These are phyloP conservation scores for Nymphaea thermarum DNA, from an alignment of 164 flowering plant genomes.

Conservation along the genomic window DNA sequence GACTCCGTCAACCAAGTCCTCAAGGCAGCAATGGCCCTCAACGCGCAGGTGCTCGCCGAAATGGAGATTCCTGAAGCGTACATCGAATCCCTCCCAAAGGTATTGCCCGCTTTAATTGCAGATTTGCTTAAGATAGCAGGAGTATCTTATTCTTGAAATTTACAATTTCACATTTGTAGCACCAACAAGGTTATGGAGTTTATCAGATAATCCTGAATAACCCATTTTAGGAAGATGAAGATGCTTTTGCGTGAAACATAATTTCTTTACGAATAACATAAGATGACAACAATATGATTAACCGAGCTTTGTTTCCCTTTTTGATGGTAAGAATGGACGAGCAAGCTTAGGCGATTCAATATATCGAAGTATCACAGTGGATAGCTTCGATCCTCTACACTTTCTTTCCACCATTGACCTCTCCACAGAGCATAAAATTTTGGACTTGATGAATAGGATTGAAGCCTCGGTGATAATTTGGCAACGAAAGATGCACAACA, in stretches of 20 bases:
- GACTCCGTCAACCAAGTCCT: slow-evolving; percentile 81
- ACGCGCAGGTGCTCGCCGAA: slow-evolving; percentile 75
- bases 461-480: slow-evolving; percentile 87
- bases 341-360: slow-evolving; percentile 72
- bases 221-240: too few species aligned
- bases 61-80: slow-evolving; percentile 83
- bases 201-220: too few species aligned
- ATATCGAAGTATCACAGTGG: slow-evolving; percentile 70
- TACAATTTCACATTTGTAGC: too few species aligned
- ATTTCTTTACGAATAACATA: too few species aligned
- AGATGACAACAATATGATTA: background rate
- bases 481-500: slow-evolving; percentile 70
- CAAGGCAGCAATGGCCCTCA: slow-evolving; percentile 94
- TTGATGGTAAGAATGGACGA: slow-evolving; percentile 47
- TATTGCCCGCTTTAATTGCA: slow-evolving; percentile 5
- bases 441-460: slow-evolving; percentile 75
- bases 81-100: slow-evolving; percentile 90
- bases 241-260: too few species aligned
- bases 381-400: slow-evolving; percentile 63
- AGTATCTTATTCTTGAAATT: too few species aligned
- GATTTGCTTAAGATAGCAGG: too few species aligned
- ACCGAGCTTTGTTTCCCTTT: slow-evolving; percentile 1
- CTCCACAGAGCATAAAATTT: slow-evolving; percentile 68
- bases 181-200: too few species aligned
- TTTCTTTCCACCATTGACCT: slow-evolving; percentile 54